phyloP scores from a whole-genome alignment of 768 basidiomycete species.

The Cubamyces lactineus region DNA sequence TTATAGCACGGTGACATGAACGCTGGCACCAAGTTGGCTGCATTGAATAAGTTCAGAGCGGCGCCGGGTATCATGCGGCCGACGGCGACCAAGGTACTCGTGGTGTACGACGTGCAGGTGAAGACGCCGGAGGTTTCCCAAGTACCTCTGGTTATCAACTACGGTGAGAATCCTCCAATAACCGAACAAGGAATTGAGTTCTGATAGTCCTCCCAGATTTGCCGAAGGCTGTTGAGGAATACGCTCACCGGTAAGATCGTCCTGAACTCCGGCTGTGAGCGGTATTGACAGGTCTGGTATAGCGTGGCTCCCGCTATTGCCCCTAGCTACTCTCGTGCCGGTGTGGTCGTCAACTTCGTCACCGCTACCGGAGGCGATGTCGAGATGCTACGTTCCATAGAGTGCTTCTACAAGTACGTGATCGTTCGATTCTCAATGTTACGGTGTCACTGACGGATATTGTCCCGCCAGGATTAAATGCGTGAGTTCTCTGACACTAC shows the following conservation, averaged over 20 bases:
- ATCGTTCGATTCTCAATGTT: not conserved
- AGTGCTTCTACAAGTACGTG: slow-evolving; percentile 94
- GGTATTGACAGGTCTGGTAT: slow-evolving; percentile 17
- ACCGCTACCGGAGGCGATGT: slow-evolving; percentile 98
- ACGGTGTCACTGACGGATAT: slow-evolving; percentile 7
- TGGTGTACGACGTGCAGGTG: slow-evolving; percentile 93
- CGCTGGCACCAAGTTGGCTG: slow-evolving; percentile 75
- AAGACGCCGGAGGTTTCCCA: slow-evolving; percentile 89
- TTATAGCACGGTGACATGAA: slow-evolving; percentile 92
- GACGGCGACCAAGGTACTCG: slow-evolving; percentile 71
- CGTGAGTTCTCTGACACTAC: slow-evolving; percentile 49
- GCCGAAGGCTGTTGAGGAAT: slow-evolving; percentile 95
- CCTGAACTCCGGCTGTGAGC: too few relatives aligned
- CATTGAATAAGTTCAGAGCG: slow-evolving; percentile 82
- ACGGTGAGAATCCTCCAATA: slow-evolving; percentile 54
- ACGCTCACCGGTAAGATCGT: slow-evolving; percentile 79
- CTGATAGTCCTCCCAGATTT: slow-evolving; percentile 58
- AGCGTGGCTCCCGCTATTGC: slow-evolving; percentile 89
- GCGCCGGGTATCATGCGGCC: slow-evolving; percentile 64
- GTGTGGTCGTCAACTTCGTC: slow-evolving; percentile 94
- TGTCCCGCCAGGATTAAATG: slow-evolving; percentile 61
- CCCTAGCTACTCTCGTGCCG: slow-evolving; percentile 82
- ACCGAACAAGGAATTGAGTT: not conserved
- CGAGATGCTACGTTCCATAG: slow-evolving; percentile 97
- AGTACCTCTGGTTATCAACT: slow-evolving; percentile 93